Base-by-base conservation (phyloP, 139 green algal species). In the Chlamydomonas urium region DNA sequence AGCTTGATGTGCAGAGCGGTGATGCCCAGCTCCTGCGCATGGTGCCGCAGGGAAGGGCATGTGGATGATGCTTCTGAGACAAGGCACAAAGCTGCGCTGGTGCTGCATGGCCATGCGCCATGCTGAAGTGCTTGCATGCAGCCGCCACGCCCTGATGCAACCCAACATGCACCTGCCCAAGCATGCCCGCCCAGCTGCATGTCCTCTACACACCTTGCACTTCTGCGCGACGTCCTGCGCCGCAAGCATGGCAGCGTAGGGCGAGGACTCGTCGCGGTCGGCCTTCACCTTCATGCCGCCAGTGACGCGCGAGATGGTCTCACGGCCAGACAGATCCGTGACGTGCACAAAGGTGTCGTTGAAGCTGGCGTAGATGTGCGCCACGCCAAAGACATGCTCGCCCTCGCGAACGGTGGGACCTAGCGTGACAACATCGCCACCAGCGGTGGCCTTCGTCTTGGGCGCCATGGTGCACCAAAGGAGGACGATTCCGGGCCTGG, bases 331-430 rank as follows among this genome's bases (percentile, higher is more conserved):
- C 67, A 99, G 83, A 87, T 99, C 96, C 32, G 96, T 99, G 60
- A 99, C 93, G 78, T 99, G 96, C 77, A 99, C 96, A 75, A 99
- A 99, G 21, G 96, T 99, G 86, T 99, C 96, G 81, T 99, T 99
- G 90, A 99, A 99, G 62, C 90, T 97, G 21, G 96, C 96, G 71
- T 98, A 99, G 80, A 99, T 99, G 87, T 99, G 95, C 33, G 92
- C 93, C 28, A 99, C 95, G 58, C 95, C 95, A 70, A 98, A 99
- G 35, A 99, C 91, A 62, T 94, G 79, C 88, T 99, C 95, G 68
- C 95, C 95, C 83, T 99, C 95, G 14, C 92, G 80, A 4, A 91
- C 85, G 34, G 66, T 78, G 53, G 90, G 92, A 58, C 92, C 91
- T 24, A 97, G 82, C 42, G 80, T 87, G n/a, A 90, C 82, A 45